Conservation (phyloP, 345 rosid species). For the Heritiera fomes region DNA sequence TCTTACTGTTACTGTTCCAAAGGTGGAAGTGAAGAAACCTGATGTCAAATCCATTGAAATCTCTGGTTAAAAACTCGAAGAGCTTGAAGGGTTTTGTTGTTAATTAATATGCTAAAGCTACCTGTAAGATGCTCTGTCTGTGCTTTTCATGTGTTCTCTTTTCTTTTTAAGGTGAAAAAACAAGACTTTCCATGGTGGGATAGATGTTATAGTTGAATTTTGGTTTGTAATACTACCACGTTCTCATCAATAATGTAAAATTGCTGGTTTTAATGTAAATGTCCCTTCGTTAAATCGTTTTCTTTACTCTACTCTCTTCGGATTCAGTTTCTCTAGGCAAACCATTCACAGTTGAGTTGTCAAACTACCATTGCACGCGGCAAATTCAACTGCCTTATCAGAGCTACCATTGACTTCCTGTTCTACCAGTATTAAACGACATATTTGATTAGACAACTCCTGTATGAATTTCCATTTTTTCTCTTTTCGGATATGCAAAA, state of each 20-base stretch:
- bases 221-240: too few species aligned
- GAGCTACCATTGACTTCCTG: slow-evolving; percentile 17
- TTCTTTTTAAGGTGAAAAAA: too few species aligned
- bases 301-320: too few species aligned
- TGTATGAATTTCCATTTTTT: too few species aligned
- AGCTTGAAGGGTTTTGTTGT: not conserved
- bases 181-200: too few species aligned
- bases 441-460: not conserved
- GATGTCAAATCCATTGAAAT: slow-evolving; percentile 53
- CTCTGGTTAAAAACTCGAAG: slow-evolving; percentile 28
- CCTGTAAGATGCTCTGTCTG: not conserved
- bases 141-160: not conserved
- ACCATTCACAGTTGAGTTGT: too few species aligned
- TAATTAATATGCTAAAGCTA: not conserved
- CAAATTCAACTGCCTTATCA: too few species aligned
- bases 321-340: not conserved
- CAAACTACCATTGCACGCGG: too few species aligned
- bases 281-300: not conserved
- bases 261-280: not conserved
- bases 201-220: too few species aligned
- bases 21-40: slow-evolving; percentile 35
- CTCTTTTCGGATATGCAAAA: too few species aligned
- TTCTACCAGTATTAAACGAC: not conserved
- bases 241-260: not conserved
- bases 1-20: slow-evolving; percentile 40